Evolutionary conservation across 2,329 filamentous ascomycete genomes (phyloP).

Genomic region (Penicillium sp.): DNA sequence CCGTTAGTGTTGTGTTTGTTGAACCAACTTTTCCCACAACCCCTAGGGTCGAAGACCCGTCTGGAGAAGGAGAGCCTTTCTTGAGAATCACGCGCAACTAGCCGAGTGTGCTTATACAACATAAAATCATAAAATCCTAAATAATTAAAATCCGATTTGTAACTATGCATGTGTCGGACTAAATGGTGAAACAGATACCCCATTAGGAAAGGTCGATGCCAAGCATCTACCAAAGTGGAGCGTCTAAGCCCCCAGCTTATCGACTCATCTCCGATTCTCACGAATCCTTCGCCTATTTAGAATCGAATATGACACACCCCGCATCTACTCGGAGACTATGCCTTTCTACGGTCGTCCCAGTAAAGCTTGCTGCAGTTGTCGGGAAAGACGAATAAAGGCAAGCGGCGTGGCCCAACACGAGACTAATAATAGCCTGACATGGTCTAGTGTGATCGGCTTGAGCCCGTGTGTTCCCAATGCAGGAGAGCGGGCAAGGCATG

Average conservation of each 20-base stretch:
- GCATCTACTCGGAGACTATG: slow-evolving; percentile 14
- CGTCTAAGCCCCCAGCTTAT: background rate
- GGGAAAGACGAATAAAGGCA: slow-evolving; percentile 30
- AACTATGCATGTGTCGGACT: background rate
- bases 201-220: slow-evolving; percentile 15
- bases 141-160: background rate
- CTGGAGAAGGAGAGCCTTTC: no score
- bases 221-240: background rate
- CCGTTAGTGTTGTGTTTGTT: background rate
- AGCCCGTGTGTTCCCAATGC: slow-evolving; percentile 35
- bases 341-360: slow-evolving; percentile 29
- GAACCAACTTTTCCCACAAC: no score
- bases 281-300: slow-evolving; percentile 21
- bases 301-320: background rate
- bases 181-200: slow-evolving; percentile 13
- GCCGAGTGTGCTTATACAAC: no score
- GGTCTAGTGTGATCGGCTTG: slow-evolving; percentile 31
- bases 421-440: background rate
- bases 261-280: background rate
- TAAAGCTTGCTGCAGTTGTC: slow-evolving; percentile 27
- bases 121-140: no score
- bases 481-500: slow-evolving; percentile 31
- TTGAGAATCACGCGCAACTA: background rate
- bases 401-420: background rate
- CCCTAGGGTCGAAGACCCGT: no score